Conservation (phyloP, 805 yeast genomes). For the Spencermartinsiella europaea region DNA sequence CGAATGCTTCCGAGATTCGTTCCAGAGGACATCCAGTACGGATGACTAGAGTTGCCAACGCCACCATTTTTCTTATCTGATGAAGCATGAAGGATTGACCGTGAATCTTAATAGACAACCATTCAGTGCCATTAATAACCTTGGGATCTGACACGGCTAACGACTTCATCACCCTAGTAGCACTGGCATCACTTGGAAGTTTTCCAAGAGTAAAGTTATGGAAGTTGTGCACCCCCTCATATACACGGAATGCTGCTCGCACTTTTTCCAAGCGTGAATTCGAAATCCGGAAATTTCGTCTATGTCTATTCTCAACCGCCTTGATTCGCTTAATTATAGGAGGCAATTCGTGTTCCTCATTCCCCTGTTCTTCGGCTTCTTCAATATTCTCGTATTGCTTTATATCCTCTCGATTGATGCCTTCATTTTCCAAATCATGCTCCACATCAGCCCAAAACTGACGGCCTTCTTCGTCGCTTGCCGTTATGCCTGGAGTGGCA, state of each 20-base stretch:
- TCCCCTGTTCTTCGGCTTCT: conserved; percentile 19
- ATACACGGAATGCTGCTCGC: conserved; percentile 63
- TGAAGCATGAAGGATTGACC: conserved; percentile 98
- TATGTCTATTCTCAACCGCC: conserved; percentile 47
- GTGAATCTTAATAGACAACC: conserved; percentile 94
- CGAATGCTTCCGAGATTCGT: conserved; percentile 74
- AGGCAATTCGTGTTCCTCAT: conserved; percentile 37
- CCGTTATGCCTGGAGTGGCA: conserved; percentile 52
- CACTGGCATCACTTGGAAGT: conserved; percentile 74
- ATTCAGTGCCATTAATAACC: conserved; percentile 88
- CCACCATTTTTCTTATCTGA: conserved; percentile 96
- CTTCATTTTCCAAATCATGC: conserved; percentile 34
- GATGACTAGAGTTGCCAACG: conserved; percentile 82
- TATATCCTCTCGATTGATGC: conserved; percentile 31
- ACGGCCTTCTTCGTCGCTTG: conserved; percentile 60
- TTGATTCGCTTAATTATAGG: conserved; percentile 14
- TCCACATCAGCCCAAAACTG: conserved; percentile 62
- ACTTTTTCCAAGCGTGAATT: conserved; percentile 56
- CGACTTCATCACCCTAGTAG: conserved; percentile 75
- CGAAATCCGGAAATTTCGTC: conserved; percentile 50
- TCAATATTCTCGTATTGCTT: conserved; percentile 14
- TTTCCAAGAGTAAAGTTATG: conserved; percentile 86
- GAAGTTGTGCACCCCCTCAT: conserved; percentile 87
- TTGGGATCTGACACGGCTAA: conserved; percentile 82
- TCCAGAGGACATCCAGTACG: conserved; percentile 80